Percentiles rank a stretch among this genome's conserved stretches.
Evolutionary conservation across 108 stramenopile genomes (phyloP).

Genomic region (Pseudonitzschia pungens): DNA sequence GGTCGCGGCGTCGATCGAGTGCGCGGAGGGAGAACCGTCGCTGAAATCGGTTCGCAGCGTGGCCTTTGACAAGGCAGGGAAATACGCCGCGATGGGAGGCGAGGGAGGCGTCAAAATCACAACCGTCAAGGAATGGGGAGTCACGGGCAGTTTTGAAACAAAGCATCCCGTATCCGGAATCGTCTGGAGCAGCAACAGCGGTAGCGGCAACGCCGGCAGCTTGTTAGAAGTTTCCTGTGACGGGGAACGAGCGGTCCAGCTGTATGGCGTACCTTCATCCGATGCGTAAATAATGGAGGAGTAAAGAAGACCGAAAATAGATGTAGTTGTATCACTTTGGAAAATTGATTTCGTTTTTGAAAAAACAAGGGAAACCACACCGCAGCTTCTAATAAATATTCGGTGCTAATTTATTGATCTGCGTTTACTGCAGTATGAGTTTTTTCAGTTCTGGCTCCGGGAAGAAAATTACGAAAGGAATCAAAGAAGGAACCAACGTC

Average conservation of each 20-base stretch:
- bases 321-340: not conserved
- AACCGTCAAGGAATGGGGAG: slow-evolving; percentile 78
- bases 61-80: slow-evolving; percentile 67
- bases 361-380: not conserved
- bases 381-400: not conserved
- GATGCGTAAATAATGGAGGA: slow-evolving; percentile 13
- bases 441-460: no score
- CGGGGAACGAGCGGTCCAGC: slow-evolving; percentile 22
- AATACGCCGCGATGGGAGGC: slow-evolving; percentile 69
- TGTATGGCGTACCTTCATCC: slow-evolving; percentile 13
- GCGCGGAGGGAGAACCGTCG: not conserved
- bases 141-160: slow-evolving; percentile 19
- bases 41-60: slow-evolving; percentile 38
- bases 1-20: slow-evolving; percentile 45
- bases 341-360: not conserved
- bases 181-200: slow-evolving; percentile 10
- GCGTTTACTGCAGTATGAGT: no score
- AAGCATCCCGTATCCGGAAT: slow-evolving; percentile 21
- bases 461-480: no score
- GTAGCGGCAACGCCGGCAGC: not conserved
- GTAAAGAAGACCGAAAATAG: not conserved
- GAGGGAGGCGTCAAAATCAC: slow-evolving; percentile 50
- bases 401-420: no score
- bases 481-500: no score
- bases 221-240: slow-evolving; percentile 17